These are phyloP conservation scores for Candida parachauliodes DNA, from an alignment of 805 yeast species.

Conservation along the genomic window DNA sequence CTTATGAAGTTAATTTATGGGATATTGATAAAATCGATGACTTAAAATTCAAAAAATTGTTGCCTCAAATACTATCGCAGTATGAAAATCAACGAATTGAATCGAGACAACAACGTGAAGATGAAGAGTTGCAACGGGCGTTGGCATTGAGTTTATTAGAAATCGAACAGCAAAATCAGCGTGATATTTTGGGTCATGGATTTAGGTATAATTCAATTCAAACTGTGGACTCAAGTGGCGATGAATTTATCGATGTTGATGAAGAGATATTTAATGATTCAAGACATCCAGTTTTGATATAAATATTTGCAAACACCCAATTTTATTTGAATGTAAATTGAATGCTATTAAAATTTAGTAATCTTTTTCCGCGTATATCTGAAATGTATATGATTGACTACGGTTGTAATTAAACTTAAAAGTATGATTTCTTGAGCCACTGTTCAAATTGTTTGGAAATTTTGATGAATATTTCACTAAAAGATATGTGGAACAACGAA, in stretches of 20 bases:
- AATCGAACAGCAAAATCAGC: conserved; percentile 3
- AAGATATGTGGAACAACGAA: too few relatives aligned
- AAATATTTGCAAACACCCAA: too few relatives aligned
- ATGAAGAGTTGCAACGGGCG: conserved; percentile 4
- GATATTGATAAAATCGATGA: conserved; percentile 26
- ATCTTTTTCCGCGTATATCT: too few relatives aligned
- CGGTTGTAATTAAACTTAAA: too few relatives aligned
- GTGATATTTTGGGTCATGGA: conserved; percentile 2
- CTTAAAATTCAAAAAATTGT: conserved; percentile 18
- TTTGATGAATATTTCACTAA: too few relatives aligned
- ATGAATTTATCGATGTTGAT: conserved; percentile 9
- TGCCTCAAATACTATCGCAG: conserved; percentile 17
- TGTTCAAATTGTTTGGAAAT: too few relatives aligned
- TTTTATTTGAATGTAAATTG: too few relatives aligned
- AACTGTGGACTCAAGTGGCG: neutral
- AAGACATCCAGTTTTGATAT: neutral
- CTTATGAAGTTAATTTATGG: conserved; percentile 23
- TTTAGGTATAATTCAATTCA: conserved; percentile 3
- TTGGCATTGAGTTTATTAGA: conserved; percentile 3
- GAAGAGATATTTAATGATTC: neutral
- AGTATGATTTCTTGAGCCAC: too few relatives aligned
- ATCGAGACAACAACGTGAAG: conserved; percentile 3
- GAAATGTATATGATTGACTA: too few relatives aligned
- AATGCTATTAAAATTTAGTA: too few relatives aligned
- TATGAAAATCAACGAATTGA: neutral